phyloP scores from a whole-genome alignment of 768 basidiomycete genomes.

The Leucosporidium yakuticum region DNA sequence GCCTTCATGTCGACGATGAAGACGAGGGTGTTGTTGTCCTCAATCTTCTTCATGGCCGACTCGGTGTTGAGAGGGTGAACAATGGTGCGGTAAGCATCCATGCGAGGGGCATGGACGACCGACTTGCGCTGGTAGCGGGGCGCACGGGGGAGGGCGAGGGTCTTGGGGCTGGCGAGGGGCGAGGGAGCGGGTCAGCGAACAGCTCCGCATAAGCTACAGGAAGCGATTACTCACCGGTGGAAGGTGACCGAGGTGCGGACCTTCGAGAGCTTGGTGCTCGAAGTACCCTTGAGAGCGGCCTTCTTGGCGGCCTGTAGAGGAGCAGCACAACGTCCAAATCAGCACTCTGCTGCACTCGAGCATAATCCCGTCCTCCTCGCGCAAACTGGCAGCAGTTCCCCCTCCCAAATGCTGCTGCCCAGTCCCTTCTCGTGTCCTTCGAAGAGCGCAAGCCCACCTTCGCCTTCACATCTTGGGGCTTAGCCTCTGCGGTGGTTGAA shows the following conservation, averaged over 20 bases:
- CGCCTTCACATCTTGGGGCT: conserved; percentile 43
- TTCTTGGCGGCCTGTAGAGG: conserved; percentile 67
- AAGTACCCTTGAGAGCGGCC: conserved; percentile 82
- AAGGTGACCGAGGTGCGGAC: conserved; percentile 79
- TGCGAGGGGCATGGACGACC: conserved; percentile 80
- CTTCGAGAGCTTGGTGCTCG: conserved; percentile 41
- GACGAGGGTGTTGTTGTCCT: conserved; percentile 98
- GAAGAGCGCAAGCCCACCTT: conserved; percentile 18
- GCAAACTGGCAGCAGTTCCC: background rate
- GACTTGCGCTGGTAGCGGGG: conserved; percentile 96
- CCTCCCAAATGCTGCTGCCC: background rate
- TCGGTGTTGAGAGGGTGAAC: conserved; percentile 58
- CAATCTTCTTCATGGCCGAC: conserved; percentile 99
- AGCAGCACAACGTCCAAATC: background rate
- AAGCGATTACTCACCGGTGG: conserved; percentile 44
- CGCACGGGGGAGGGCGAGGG: conserved; percentile 70
- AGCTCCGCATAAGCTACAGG: background rate
- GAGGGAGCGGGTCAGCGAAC: too few species aligned
- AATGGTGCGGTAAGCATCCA: conserved; percentile 95
- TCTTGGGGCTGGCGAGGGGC: conserved; percentile 75
- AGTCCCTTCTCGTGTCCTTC: background rate
- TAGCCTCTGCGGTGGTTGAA: conserved; percentile 37
- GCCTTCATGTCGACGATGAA: conserved; percentile 92
- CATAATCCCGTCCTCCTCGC: background rate
- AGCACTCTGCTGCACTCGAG: background rate